Base-by-base conservation (phyloP, 768 basidiomycete species). In the Tubosaeta sp. region DNA sequence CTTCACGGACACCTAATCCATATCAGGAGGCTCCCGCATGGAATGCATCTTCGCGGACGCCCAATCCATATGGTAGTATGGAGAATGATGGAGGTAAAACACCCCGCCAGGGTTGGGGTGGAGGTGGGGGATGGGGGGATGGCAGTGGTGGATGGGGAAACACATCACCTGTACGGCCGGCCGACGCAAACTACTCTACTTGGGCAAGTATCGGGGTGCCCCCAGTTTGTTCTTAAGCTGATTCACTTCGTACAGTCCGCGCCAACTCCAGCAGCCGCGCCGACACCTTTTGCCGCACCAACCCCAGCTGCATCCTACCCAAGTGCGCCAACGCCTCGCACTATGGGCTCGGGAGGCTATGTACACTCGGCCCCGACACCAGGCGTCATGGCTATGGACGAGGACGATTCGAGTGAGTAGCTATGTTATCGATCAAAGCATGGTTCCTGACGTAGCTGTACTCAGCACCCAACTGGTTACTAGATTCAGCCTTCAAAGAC, bases 1-100 rank as follows among this genome's bases (percentile, higher is more conserved):
- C 71, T 4, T 70, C 77, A 13, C 71, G 76, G 13, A 84, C 83
- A 25, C 84, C 84, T 9, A 82, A 83, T 59, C 80, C 81, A 0
- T 77, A 81, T 57, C 62, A 60, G 43, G 61, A 62, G 1, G 50
- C 58, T 10, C 50, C 61, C 17, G 43, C 48, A 0, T 64, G 61
- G 61, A 53, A 22, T 54, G 52, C 61, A 1, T 57, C 71, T 1
- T 68, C 77, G 6, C 71, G 75, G 14, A 84, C 82, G 13, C 83
- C 84, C 6, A 80, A 82, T 59, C 74, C 80, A 2, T 78, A 80
- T 56, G 66, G 50, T 41, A 46, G 46, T 22, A 58, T 68, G 69
- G 49, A 62, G 44, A 70, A 70, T 57, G 67, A 64, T 26, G 73
- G 76, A 32, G 72, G 79, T 10, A 69, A 73, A 32, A 83, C 83